Evolutionary conservation across 192 early-diverging fungal species (phyloP), one percentile per base, ranked within the genome.

Genomic region (Funneliformis mosseae): DNA sequence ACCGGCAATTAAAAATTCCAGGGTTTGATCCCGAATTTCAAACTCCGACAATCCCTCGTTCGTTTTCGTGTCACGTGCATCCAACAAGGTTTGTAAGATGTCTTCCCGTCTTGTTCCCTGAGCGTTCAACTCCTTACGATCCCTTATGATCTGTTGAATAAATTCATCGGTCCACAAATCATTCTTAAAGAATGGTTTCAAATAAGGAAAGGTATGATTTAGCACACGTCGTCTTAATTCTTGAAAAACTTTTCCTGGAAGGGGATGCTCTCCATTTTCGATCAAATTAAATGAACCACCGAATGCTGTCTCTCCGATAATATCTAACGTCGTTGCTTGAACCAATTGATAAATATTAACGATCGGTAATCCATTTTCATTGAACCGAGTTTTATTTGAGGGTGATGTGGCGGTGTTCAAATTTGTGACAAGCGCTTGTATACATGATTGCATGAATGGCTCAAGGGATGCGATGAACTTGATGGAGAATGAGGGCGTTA

Each of bases 281-380:
- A 90, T 62, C 83, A 90, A 88, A 10, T 86, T 73, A 60, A 90
- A 90, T 6, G 87, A 81, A 61, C 77, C 42, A 9, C 89, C 89
- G 77, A 90, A 89, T 18, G 86, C 85, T 0, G 86, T 86, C n/a
- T 87, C 84, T 0, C 89, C 89, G 75, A 90, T 88, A 21, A 84
- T 82, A 75, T 90, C 89, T 43, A 90, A 61, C 16, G 89, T 77
- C 14, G 83, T 50, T 45, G 81, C 60, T 33, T 83, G 71, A 25
- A 83, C 42, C 18, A 87, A 50, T 4, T 39, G 60, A 78, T 86
- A 84, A 28, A 88, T 84, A 46, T 89, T 85, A 28, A 88, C 66
- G 0, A 43, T 46, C 0, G 78, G 80, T 43, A 42, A 61, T 0
- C 50, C 69, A 27, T 84, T 68, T 1, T 78, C 72, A 41, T 80